Conservation (phyloP, 2,329 filamentous ascomycete genomes). For the Chaetomium sp. region DNA sequence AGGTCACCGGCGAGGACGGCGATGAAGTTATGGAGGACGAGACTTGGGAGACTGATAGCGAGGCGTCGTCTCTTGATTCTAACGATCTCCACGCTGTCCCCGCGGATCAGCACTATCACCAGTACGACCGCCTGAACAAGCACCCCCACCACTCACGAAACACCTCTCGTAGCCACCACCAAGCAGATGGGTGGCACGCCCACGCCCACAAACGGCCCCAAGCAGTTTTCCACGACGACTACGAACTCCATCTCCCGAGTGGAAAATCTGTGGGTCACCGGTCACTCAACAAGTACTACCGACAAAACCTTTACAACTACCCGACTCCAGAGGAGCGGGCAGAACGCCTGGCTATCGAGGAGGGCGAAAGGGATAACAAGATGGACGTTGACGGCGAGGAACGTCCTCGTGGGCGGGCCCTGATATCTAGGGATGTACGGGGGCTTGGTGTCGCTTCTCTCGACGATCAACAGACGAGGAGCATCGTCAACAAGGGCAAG, state of each 20-base stretch:
- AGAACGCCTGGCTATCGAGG: conserved; percentile 35
- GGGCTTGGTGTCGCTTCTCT: conserved; percentile 30
- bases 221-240: conserved; percentile 87
- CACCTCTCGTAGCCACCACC: conserved; percentile 72
- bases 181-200: conserved; percentile 77
- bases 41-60: conserved; percentile 94
- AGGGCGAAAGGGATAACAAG: conserved; percentile 30
- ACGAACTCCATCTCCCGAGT: conserved; percentile 88
- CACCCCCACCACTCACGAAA: conserved; percentile 75
- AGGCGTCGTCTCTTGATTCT: conserved; percentile 83
- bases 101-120: conserved; percentile 69
- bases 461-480: conserved; percentile 25
- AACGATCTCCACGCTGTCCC: conserved; percentile 80
- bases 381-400: conserved; percentile 35
- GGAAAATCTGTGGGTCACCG: conserved; percentile 89
- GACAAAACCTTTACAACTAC: conserved; percentile 87
- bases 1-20: conserved; percentile 53
- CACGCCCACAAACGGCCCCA: conserved; percentile 75
- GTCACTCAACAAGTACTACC: conserved; percentile 83
- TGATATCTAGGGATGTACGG: conserved; percentile 28
- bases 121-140: conserved; percentile 71
- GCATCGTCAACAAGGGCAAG: conserved; percentile 31
- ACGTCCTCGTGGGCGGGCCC: conserved; percentile 28
- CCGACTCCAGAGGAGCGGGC: conserved; percentile 74
- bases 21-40: conserved; percentile 64